Percentiles rank a stretch among this genome's conserved stretches.
Conservation (phyloP, 306 rosid genomes). For the Psophocarpus tetragonolobus region DNA sequence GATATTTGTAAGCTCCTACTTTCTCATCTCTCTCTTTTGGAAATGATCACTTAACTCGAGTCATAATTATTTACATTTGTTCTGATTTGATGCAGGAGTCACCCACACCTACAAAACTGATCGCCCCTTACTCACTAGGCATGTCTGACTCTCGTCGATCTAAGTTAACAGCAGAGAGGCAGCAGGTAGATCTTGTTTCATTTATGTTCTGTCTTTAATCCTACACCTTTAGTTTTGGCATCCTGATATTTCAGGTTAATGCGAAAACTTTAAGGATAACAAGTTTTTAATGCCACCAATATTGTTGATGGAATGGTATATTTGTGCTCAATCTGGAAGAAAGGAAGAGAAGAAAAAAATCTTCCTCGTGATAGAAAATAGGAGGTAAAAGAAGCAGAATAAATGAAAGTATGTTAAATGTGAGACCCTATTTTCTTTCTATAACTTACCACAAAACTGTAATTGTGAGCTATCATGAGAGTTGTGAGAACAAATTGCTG, state of each 20-base stretch:
- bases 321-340: conserved; percentile 2
- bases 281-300: neutral
- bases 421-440: neutral
- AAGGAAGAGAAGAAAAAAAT: neutral
- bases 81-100: conserved; percentile 67
- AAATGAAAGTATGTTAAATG: neutral
- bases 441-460: neutral
- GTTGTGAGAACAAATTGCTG: neutral
- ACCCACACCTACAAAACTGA: conserved; percentile 83
- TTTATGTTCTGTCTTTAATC: conserved; percentile 21
- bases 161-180: conserved; percentile 73
- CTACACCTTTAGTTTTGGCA: conserved; percentile 13
- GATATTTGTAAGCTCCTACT: conserved; percentile 57
- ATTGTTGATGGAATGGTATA: neutral
- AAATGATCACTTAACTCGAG: neutral
- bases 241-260: neutral
- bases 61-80: conserved; percentile 14
- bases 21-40: conserved; percentile 12
- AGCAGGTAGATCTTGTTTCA: conserved; percentile 63
- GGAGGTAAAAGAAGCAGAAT: neutral
- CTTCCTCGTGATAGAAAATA: neutral
- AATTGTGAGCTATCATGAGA: neutral
- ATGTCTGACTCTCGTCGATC: conserved; percentile 81
- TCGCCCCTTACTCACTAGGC: conserved; percentile 56
- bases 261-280: neutral